These are phyloP conservation scores for Pleurotus sapidus DNA, from an alignment of 768 basidiomycete genomes.

Conservation along the genomic window DNA sequence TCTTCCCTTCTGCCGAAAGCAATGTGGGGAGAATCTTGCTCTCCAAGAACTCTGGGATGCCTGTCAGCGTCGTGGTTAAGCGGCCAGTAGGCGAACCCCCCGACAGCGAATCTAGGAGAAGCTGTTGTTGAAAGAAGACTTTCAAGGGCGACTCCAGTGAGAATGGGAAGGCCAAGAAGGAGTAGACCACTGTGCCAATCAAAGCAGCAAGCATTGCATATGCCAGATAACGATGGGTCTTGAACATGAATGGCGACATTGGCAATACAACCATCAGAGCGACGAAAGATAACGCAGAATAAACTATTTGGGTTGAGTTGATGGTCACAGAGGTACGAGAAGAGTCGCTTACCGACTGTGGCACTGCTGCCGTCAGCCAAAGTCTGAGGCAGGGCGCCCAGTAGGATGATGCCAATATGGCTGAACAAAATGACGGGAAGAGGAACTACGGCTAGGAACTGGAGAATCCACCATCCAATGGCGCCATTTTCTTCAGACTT, in stretches of 20 bases:
- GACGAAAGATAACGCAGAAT: conserved; percentile 40
- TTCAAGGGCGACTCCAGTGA: conserved; percentile 59
- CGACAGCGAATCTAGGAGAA: conserved; percentile 37
- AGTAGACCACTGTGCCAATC: conserved; percentile 38
- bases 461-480: conserved; percentile 53
- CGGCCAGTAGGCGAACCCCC: conserved; percentile 21
- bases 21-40: conserved; percentile 43
- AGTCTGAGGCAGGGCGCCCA: conserved; percentile 53
- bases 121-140: conserved; percentile 64
- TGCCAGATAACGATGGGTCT: conserved; percentile 31
- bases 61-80: conserved; percentile 42
- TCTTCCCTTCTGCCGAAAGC: conserved; percentile 44
- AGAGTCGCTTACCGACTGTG: conserved; percentile 36
- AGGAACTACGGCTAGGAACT: conserved; percentile 53
- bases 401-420: conserved; percentile 45
- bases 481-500: conserved; percentile 20
- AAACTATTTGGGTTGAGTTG: conserved; percentile 37
- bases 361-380: conserved; percentile 60
- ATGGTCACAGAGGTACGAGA: conserved; percentile 1
- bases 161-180: conserved; percentile 59
- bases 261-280: conserved; percentile 54
- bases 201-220: conserved; percentile 35
- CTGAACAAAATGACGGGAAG: conserved; percentile 49
- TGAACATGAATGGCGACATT: conserved; percentile 61
- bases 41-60: conserved; percentile 40